phyloP scores from a whole-genome alignment of 2,329 filamentous ascomycete genomes.

The Ampelomyces quisqualis region DNA sequence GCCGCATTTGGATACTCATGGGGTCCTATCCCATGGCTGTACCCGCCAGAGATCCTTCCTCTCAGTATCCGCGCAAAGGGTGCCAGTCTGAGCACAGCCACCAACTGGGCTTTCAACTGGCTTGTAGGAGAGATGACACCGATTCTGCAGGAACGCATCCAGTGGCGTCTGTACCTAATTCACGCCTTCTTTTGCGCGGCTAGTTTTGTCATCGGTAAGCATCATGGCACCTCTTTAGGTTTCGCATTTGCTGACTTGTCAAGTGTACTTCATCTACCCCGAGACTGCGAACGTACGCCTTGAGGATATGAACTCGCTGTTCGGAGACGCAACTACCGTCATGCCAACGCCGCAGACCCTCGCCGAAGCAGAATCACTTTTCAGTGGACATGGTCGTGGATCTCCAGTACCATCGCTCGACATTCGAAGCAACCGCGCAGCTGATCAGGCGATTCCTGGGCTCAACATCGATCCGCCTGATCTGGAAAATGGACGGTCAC shows the following conservation, averaged over 20 bases:
- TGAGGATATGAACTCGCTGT: slow-evolving; percentile 94
- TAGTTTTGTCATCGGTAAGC: slow-evolving; percentile 93
- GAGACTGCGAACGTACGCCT: slow-evolving; percentile 93
- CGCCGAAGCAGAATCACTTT: slow-evolving; percentile 78
- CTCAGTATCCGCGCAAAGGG: slow-evolving; percentile 96
- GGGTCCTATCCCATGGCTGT: slow-evolving; percentile 97
- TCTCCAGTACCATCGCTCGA: slow-evolving; percentile 81
- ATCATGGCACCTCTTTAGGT: background rate
- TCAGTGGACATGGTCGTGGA: slow-evolving; percentile 61
- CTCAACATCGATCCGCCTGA: slow-evolving; percentile 79
- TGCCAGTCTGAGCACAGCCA: slow-evolving; percentile 90
- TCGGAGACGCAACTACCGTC: slow-evolving; percentile 86
- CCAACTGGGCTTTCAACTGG: slow-evolving; percentile 99
- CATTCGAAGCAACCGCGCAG: slow-evolving; percentile 54
- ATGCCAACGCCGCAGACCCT: slow-evolving; percentile 76
- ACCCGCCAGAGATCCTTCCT: slow-evolving; percentile 97
- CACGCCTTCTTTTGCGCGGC: slow-evolving; percentile 96
- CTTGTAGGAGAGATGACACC: slow-evolving; percentile 94
- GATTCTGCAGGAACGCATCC: slow-evolving; percentile 85
- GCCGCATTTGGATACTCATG: slow-evolving; percentile 96
- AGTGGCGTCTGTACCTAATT: slow-evolving; percentile 90
- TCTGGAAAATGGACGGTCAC: slow-evolving; percentile 54
- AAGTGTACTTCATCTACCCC: slow-evolving; percentile 96
- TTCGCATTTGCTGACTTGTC: slow-evolving; percentile 22
- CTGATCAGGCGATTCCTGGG: slow-evolving; percentile 70